Conservation (phyloP, 352 stramenopile species). For the Albugo laibachii region DNA sequence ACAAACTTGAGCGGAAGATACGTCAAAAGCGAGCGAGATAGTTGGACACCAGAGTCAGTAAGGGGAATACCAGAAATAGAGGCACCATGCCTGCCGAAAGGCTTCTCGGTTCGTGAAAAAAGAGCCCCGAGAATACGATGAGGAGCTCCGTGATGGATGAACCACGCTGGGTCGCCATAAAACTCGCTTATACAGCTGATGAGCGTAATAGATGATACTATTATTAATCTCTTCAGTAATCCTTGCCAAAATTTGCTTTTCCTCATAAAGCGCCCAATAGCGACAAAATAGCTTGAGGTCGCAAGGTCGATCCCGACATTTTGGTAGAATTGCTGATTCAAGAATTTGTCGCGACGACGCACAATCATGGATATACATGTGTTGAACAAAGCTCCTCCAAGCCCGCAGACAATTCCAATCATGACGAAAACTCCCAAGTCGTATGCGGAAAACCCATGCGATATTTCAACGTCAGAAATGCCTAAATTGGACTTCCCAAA, state of each 20-base stretch:
- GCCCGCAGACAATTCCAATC: slow-evolving; percentile 45
- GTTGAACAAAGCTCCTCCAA: slow-evolving; percentile 53
- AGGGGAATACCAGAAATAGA: background rate
- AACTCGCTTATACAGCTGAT: slow-evolving; percentile 56
- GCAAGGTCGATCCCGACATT: background rate
- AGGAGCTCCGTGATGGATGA: slow-evolving; percentile 48
- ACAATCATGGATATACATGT: slow-evolving; percentile 44
- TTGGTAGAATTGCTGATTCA: background rate
- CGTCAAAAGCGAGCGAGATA: slow-evolving; percentile 59
- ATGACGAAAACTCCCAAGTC: slow-evolving; percentile 38
- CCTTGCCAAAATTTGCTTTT: slow-evolving; percentile 16
- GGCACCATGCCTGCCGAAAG: slow-evolving; percentile 14
- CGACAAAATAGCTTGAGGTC: too few species aligned
- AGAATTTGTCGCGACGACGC: slow-evolving; percentile 29
- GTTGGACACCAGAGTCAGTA: slow-evolving; percentile 19
- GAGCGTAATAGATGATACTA: slow-evolving; percentile 34
- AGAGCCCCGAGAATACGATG: slow-evolving; percentile 36
- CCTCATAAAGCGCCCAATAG: too few species aligned
- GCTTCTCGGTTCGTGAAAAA: slow-evolving; percentile 39
- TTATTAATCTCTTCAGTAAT: slow-evolving; percentile 30
- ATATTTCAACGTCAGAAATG: slow-evolving; percentile 14
- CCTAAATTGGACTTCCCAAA: slow-evolving; percentile 52
- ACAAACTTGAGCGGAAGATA: slow-evolving; percentile 60
- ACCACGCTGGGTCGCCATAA: slow-evolving; percentile 63
- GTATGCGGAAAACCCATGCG: slow-evolving; percentile 21